Evolutionary conservation across 768 basidiomycete species (phyloP).

Genomic region (Boletus rubropictus): DNA sequence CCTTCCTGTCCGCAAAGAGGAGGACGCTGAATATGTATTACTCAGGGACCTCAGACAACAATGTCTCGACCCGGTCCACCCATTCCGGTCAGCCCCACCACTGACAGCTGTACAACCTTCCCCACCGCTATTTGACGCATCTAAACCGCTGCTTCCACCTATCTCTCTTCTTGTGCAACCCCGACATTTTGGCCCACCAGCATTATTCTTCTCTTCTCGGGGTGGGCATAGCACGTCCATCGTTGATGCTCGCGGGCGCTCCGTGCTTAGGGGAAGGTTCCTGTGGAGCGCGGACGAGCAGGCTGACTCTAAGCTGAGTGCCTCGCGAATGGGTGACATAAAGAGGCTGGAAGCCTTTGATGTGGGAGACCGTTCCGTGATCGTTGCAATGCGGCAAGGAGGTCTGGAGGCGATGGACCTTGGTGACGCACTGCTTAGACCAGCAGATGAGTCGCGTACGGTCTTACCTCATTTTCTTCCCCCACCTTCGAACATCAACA

Average conservation of each 20-base stretch:
- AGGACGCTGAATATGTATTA: constrained; percentile 60
- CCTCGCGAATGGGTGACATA: constrained; percentile 68
- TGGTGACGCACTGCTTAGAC: constrained; percentile 70
- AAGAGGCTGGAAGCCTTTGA: constrained; percentile 82
- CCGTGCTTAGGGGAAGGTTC: constrained; percentile 76
- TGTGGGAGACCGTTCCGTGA: constrained; percentile 63
- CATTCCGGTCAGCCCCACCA: constrained; percentile 52
- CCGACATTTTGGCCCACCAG: constrained; percentile 79
- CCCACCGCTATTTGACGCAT: constrained; percentile 29
- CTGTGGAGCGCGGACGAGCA: constrained; percentile 69
- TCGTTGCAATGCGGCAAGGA: constrained; percentile 83
- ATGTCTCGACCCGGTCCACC: constrained; percentile 75
- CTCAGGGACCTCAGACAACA: constrained; percentile 73
- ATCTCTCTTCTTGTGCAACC: constrained; percentile 77
- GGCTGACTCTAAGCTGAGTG: constrained; percentile 31
- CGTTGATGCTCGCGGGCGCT: constrained; percentile 79
- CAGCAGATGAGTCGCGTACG: constrained; percentile 75
- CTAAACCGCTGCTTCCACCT: constrained; percentile 59
- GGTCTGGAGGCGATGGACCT: constrained; percentile 79
- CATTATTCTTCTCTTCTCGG: constrained; percentile 82
- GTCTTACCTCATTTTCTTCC: constrained; percentile 66
- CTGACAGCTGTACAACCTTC: constrained; percentile 32
- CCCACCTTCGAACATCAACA: constrained; percentile 53
- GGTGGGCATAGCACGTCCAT: constrained; percentile 86
- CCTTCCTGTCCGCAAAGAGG: constrained; percentile 74